phyloP scores from a whole-genome alignment of 2,329 filamentous ascomycete species.

The Teratosphaeria pseudoeucalypti region DNA sequence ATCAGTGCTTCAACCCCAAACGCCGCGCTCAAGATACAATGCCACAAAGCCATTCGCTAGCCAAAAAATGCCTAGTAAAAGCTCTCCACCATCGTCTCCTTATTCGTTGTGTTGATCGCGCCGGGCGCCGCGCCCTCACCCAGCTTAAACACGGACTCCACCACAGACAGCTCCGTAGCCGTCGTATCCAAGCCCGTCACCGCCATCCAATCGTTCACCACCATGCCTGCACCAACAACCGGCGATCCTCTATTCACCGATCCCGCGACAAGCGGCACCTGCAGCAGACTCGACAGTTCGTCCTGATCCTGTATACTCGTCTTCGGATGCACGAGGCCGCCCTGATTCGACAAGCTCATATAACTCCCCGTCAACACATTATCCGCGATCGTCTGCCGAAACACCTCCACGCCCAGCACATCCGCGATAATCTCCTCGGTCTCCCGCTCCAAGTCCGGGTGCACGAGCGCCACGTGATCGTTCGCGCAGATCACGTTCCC shows the following conservation, averaged over 20 bases:
- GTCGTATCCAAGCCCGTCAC: constrained; percentile 90
- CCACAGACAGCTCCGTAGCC: constrained; percentile 91
- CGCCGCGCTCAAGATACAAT: constrained; percentile 3
- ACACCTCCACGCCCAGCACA: constrained; percentile 79
- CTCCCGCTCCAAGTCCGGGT: constrained; percentile 93
- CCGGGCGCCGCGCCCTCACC: constrained; percentile 69
- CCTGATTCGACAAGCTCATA: constrained; percentile 92
- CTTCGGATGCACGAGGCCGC: constrained; percentile 94
- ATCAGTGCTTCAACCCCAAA: not conserved
- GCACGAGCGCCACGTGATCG: constrained; percentile 91
- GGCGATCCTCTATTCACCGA: constrained; percentile 86
- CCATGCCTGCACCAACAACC: constrained; percentile 94
- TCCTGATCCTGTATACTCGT: constrained; percentile 96
- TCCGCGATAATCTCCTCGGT: constrained; percentile 98
- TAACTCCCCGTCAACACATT: constrained; percentile 95
- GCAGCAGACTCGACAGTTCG: constrained; percentile 82
- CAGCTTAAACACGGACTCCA: constrained; percentile 91
- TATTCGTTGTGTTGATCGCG: constrained; percentile 73
- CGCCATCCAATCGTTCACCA: constrained; percentile 95
- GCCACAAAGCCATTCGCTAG: not conserved
- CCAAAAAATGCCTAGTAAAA: constrained; percentile 61
- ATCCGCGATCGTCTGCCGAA: constrained; percentile 89
- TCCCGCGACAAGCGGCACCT: constrained; percentile 91
- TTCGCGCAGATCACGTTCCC: constrained; percentile 96
- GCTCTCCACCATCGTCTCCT: constrained; percentile 97